These are phyloP conservation scores for Filosporella fistucella DNA, from an alignment of 495 filamentous ascomycete species.

Conservation along the genomic window DNA sequence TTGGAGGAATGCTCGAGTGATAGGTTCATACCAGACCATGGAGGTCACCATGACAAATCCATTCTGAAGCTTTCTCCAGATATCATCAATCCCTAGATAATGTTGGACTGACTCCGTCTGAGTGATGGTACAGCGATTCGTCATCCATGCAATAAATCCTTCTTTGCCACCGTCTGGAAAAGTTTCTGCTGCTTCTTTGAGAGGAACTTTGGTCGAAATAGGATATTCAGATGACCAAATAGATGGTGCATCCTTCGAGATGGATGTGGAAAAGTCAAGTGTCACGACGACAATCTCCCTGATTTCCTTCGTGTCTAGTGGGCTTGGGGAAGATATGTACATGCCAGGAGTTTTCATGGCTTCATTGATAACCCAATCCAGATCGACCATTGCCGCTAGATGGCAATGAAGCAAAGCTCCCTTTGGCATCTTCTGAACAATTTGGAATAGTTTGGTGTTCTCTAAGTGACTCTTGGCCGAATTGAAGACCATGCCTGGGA, in stretches of 20 bases:
- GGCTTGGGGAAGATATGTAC: not conserved
- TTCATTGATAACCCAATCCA: constrained; percentile 55
- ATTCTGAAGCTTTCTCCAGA: constrained; percentile 71
- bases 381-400: constrained; percentile 81
- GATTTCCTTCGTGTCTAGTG: not conserved
- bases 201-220: constrained; percentile 43
- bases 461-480: constrained; percentile 77
- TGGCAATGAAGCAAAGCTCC: constrained; percentile 84
- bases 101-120: constrained; percentile 69
- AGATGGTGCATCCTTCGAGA: constrained; percentile 15
- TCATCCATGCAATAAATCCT: constrained; percentile 75
- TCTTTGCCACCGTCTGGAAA: constrained; percentile 65
- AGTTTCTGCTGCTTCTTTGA: constrained; percentile 58
- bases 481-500: constrained; percentile 85
- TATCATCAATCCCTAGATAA: constrained; percentile 67
- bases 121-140: constrained; percentile 60
- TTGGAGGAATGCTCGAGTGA: constrained; percentile 72
- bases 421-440: constrained; percentile 82
- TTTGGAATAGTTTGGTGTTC: constrained; percentile 74
- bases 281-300: not conserved
- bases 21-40: constrained; percentile 82
- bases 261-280: constrained; percentile 1
- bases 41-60: constrained; percentile 64
- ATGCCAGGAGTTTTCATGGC: not conserved
- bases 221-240: constrained; percentile 64